These are phyloP conservation scores for Eugenia klotzschiana DNA, from an alignment of 441 rosid genomes.

Conservation along the genomic window DNA sequence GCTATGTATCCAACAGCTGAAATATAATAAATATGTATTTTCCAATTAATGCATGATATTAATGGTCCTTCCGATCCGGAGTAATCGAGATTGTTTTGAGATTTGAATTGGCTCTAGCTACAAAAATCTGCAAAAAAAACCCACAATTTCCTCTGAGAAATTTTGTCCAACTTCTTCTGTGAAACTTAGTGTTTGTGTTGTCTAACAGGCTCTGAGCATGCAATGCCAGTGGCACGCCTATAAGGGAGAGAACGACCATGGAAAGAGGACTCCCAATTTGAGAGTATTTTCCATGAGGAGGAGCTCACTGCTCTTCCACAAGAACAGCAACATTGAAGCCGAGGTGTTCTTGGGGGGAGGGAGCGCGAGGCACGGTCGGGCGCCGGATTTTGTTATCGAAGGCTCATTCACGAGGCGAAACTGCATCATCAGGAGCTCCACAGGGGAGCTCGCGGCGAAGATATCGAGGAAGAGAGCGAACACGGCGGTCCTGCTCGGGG, in stretches of 20 bases:
- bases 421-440: constrained; percentile 15
- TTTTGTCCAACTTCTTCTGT: neutral
- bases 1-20: neutral
- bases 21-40: neutral
- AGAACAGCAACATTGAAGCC: neutral
- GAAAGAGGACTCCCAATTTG: neutral
- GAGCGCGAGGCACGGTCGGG: neutral
- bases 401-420: constrained; percentile 28
- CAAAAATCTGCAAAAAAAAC: neutral
- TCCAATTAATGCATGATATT: neutral
- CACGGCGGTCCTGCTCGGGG: constrained; percentile 19
- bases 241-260: neutral
- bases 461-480: constrained; percentile 29
- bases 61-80: neutral
- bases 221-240: constrained; percentile 1
- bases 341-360: neutral
- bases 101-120: neutral
- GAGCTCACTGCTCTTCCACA: neutral
- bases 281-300: constrained; percentile 2
- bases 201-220: neutral
- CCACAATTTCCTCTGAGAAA: neutral
- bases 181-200: neutral
- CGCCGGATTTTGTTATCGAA: constrained; percentile 23
- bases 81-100: neutral
- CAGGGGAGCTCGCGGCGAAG: constrained; percentile 18